Evolutionary conservation across 2,329 filamentous ascomycete genomes (phyloP).

Genomic region (Claviceps arundinis): DNA sequence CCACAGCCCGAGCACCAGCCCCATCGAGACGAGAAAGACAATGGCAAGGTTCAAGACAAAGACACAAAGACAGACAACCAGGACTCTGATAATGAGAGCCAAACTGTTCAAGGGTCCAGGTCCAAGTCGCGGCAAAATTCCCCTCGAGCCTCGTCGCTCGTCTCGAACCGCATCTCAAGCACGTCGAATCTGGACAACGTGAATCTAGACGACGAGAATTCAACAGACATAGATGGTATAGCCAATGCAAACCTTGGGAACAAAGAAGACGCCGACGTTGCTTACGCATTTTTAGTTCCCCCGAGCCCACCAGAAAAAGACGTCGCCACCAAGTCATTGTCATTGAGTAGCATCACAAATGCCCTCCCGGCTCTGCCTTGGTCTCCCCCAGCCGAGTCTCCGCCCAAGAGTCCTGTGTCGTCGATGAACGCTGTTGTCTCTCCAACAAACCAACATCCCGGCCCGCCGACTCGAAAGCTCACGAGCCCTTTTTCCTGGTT

Average conservation of each 20-base stretch:
- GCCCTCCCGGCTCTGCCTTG: conserved; percentile 61
- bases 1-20: background rate
- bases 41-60: conserved; percentile 2
- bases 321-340: conserved; percentile 41
- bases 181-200: conserved; percentile 44
- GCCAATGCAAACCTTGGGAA: background rate
- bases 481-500: conserved; percentile 83
- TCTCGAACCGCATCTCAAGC: conserved; percentile 32
- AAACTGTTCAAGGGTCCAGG: conserved; percentile 8
- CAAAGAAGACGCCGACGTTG: conserved; percentile 1
- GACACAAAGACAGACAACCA: conserved; percentile 8
- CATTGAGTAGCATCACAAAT: conserved; percentile 57
- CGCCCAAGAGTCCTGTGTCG: conserved; percentile 30
- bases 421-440: conserved; percentile 19
- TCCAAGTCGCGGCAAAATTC: conserved; percentile 10
- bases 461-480: conserved; percentile 50
- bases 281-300: conserved; percentile 15
- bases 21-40: background rate
- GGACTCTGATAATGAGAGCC: conserved; percentile 6
- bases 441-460: conserved; percentile 16
- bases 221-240: conserved; percentile 21
- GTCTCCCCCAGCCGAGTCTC: conserved; percentile 43
- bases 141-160: conserved; percentile 23
- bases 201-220: conserved; percentile 49
- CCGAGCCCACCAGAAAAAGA: conserved; percentile 23